Conservation (phyloP, 176 grass and related monocot genomes). For the Carex littledalei region DNA sequence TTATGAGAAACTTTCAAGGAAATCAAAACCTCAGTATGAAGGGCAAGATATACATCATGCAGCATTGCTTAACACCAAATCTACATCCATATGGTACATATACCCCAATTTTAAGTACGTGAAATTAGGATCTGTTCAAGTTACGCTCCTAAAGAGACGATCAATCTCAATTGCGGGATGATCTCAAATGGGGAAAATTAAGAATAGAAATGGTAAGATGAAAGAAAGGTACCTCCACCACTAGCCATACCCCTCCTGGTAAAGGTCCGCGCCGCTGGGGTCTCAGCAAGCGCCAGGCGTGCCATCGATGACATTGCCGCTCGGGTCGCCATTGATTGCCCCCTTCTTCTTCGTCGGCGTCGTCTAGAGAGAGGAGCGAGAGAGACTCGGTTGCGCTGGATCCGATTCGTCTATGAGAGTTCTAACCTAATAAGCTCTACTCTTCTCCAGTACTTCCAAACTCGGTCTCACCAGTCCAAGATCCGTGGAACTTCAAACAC, state of each 20-base stretch:
- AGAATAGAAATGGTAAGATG: background rate
- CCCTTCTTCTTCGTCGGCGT: background rate
- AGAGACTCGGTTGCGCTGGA: background rate
- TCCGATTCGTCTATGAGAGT: conserved; percentile 6
- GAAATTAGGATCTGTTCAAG: background rate
- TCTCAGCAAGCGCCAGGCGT: background rate
- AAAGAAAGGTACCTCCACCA: conserved; percentile 6
- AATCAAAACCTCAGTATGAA: background rate
- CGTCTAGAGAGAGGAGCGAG: background rate
- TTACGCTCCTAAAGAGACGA: background rate
- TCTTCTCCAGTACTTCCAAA: background rate
- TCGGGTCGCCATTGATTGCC: background rate
- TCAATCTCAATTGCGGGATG: too few species aligned
- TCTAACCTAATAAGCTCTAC: background rate
- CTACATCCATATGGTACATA: background rate
- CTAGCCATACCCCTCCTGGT: background rate
- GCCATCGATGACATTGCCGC: conserved; percentile 9
- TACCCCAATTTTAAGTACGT: background rate
- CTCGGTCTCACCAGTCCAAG: background rate
- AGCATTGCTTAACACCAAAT: background rate
- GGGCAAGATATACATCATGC: background rate
- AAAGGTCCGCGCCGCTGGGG: conserved; percentile 15
- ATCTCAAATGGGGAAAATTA: background rate
- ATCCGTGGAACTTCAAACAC: background rate
- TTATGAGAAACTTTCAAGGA: background rate